Conservation (phyloP, 306 rosid species). For the Arachis stenosperma region DNA sequence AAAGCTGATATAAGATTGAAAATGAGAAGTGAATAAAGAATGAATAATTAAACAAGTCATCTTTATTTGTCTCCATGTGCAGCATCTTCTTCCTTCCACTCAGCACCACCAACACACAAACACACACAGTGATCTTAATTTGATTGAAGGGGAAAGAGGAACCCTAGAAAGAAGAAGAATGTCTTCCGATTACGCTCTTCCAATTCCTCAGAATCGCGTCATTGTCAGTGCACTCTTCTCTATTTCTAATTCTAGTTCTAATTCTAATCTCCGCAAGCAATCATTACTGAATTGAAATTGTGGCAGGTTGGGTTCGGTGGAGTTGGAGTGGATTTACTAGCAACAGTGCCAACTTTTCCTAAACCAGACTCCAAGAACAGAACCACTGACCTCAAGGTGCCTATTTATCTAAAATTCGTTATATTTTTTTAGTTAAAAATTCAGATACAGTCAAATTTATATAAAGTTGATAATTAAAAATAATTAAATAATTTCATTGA, state of each 20-base stretch:
- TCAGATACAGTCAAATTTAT: no score
- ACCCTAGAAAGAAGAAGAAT: conserved; percentile 7
- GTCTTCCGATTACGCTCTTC: conserved; percentile 56
- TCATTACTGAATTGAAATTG: neutral
- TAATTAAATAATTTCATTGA: no score
- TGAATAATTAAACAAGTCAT: no score
- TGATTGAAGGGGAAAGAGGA: neutral
- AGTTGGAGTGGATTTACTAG: conserved; percentile 62
- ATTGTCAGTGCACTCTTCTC: conserved; percentile 52
- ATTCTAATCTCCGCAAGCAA: neutral
- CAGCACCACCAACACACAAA: no score
- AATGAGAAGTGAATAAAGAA: no score
- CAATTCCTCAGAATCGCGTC: conserved; percentile 50
- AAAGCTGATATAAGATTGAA: no score
- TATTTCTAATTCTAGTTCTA: neutral
- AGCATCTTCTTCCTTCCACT: no score
- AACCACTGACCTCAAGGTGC: conserved; percentile 69
- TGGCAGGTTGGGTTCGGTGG: conserved; percentile 79
- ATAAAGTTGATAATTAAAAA: no score
- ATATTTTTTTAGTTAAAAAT: no score
- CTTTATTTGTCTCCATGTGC: no score
- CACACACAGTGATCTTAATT: no score
- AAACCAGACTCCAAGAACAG: conserved; percentile 80
- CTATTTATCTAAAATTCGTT: no score
- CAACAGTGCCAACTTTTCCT: conserved; percentile 68